Conservation (phyloP, 176 grass and related monocot genomes). For the Oryza coarctata region DNA sequence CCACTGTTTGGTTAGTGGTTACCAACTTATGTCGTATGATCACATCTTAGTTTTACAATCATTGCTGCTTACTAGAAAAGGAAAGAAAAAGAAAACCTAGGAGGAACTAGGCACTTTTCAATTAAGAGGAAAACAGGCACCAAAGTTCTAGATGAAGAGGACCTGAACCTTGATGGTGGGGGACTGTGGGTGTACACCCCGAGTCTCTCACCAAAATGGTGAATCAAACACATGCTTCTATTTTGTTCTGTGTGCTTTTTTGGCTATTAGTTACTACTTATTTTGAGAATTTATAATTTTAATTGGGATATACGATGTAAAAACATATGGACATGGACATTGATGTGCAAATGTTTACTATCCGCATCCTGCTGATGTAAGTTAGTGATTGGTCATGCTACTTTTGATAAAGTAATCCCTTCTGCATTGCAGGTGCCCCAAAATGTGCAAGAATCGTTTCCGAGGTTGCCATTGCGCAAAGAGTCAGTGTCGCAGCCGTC, state of each 20-base stretch:
- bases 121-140: neutral
- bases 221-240: neutral
- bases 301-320: neutral
- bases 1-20: neutral
- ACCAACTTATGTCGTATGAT: neutral
- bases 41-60: neutral
- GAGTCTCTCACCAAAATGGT: neutral
- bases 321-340: neutral
- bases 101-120: neutral
- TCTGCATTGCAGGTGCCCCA: constrained; percentile 71
- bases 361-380: neutral
- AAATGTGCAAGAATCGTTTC: constrained; percentile 98
- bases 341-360: neutral
- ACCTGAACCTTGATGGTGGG: neutral
- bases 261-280: constrained; percentile 31
- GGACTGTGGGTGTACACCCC: neutral
- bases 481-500: constrained; percentile 92
- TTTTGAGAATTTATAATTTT: neutral
- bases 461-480: constrained; percentile 98
- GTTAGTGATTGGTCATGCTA: constrained; percentile 1
- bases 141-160: neutral
- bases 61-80: neutral
- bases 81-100: neutral
- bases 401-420: constrained; percentile 27
- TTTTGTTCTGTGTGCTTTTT: neutral